Percentiles rank a stretch among this genome's conserved stretches.
phyloP scores from a whole-genome alignment of 2,329 filamentous ascomycete species.

The Hypoxylon sp. region DNA sequence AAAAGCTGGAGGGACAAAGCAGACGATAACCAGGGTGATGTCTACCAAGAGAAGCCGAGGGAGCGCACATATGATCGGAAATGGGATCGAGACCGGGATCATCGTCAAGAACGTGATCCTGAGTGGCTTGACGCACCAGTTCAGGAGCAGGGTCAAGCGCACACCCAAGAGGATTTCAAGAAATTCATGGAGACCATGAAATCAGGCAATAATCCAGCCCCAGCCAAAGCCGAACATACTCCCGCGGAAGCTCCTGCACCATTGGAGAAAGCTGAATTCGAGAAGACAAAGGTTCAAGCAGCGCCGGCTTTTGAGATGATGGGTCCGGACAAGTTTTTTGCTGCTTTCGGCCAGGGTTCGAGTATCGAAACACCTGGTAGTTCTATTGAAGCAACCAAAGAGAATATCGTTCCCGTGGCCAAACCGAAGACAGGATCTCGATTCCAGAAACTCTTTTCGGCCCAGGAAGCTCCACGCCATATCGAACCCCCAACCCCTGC shows the following conservation, averaged over 20 bases:
- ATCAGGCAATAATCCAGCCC: conserved; percentile 60
- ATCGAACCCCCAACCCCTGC: conserved; percentile 59
- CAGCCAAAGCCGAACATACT: conserved; percentile 50
- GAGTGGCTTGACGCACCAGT: conserved; percentile 86
- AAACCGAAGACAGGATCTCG: conserved; percentile 72
- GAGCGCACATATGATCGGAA: conserved; percentile 67
- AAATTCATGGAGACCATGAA: conserved; percentile 95
- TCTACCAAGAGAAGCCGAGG: conserved; percentile 54
- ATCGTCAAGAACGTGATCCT: conserved; percentile 78
- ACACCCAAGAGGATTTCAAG: conserved; percentile 91
- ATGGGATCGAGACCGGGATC: conserved; percentile 64
- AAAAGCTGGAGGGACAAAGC: conserved; percentile 69
- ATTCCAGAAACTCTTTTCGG: conserved; percentile 83
- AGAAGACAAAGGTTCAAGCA: conserved; percentile 65
- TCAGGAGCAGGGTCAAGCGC: conserved; percentile 73
- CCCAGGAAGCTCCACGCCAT: conserved; percentile 62
- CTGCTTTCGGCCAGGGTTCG: conserved; percentile 57
- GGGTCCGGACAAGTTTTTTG: conserved; percentile 81
- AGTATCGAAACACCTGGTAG: conserved; percentile 58
- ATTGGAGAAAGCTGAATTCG: conserved; percentile 53
- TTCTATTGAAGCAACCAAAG: conserved; percentile 58
- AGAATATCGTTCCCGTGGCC: conserved; percentile 49
- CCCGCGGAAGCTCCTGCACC: conserved; percentile 48
- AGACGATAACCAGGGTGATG: conserved; percentile 49
- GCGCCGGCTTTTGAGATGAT: conserved; percentile 69